Evolutionary conservation across 345 rosid species (phyloP), one percentile per base, ranked within the genome.

Genomic region (Erysimum cheiranthoides): DNA sequence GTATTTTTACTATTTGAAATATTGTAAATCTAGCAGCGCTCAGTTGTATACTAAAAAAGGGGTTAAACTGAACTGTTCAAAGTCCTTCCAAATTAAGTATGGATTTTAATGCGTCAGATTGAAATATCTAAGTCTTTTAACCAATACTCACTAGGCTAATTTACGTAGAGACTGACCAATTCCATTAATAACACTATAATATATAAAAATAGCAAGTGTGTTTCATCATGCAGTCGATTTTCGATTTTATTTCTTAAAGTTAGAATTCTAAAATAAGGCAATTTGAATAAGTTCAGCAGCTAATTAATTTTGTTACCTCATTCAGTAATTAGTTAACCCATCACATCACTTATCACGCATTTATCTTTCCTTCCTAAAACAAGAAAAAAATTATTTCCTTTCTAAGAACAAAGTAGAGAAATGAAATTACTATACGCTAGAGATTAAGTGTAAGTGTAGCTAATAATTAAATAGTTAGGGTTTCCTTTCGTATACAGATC

Each of bases 401-500:
- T 40, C 16, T 28, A 57, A 47, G 42, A 76, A 63, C 16, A 53
- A 18, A 52, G 16, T 68, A 30, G 58, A 76, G 42, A 43, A 43
- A n/a, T 10, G n/a, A 43, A 63, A 63, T 62, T 59, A 62, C 4
- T 25, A n/a, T 27, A 70, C 76, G 71, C 27, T 70, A 36, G 28
- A 30, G 51, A 54, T 70, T 56, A 46, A n/a, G n/a, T n/a, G n/a
- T n/a, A n/a, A 76, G 71, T 77, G 71, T 47, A 63, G 17, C 52
- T 35, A 68, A 49, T 69, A 52, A 9, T 11, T 46, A 10, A 62
- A 43, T 35, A 52, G 25, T 21, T 53, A 45, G 3, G 30, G 21
- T 68, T 75, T 60, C 28, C 31, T 50, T 36, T 59, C 56, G 13
- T 60, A 58, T 66, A 16, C 40, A 45, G 35, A 64, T 32, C 53